Conservation (phyloP, 2,329 filamentous ascomycete species). For the Colletotrichum kahawae region DNA sequence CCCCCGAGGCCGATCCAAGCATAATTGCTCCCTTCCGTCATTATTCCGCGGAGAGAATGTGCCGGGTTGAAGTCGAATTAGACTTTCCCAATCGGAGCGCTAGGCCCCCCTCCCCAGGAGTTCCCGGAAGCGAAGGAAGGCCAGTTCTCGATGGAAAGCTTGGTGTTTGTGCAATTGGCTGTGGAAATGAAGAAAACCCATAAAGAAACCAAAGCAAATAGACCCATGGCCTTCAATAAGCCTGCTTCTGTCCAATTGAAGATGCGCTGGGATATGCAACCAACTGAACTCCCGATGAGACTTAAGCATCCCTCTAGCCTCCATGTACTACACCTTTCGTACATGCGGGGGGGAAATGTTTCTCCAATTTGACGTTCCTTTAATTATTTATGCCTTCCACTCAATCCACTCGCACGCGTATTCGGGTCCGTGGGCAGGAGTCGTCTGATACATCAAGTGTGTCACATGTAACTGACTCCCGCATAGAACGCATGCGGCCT, state of each 20-base stretch:
- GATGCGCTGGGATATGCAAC: background rate
- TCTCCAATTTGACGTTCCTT: background rate
- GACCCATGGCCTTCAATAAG: background rate
- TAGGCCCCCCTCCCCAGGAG: background rate
- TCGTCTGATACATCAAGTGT: conserved; percentile 16
- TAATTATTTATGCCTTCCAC: background rate
- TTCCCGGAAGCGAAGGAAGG: background rate
- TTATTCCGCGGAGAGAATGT: background rate
- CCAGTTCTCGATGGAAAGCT: background rate
- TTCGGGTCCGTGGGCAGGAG: conserved; percentile 8
- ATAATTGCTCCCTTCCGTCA: background rate
- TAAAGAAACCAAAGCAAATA: background rate
- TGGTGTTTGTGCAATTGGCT: background rate
- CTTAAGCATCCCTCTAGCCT: background rate
- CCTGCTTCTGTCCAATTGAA: background rate
- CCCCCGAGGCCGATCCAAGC: background rate
- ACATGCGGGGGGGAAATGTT: background rate
- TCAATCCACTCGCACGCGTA: background rate
- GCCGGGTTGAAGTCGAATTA: background rate
- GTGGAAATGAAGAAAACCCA: background rate
- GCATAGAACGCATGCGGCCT: background rate
- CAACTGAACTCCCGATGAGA: background rate
- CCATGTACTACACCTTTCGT: background rate
- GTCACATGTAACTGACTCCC: conserved; percentile 12
- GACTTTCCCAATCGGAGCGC: background rate